Conservation (phyloP, 805 yeast species). For the Ascoidea tarda region DNA sequence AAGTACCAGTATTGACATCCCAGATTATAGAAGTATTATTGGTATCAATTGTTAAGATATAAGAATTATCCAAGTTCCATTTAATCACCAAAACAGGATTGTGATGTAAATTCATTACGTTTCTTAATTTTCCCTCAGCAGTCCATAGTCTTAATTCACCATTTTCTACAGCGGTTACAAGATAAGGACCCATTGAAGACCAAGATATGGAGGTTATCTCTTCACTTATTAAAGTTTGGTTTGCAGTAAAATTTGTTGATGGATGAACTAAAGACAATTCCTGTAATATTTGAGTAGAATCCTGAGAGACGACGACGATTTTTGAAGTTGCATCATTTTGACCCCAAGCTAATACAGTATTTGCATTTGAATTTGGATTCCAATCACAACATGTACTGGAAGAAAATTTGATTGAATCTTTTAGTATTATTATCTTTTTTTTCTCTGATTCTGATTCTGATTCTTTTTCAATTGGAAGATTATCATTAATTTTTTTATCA, state of each 20-base stretch:
- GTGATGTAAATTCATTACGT: conserved; percentile 36
- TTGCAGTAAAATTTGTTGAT: conserved; percentile 2
- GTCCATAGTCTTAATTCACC: conserved; percentile 80
- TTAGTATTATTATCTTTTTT: background rate
- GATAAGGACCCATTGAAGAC: conserved; percentile 49
- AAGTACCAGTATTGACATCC: conserved; percentile 44
- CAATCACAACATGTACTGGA: conserved; percentile 25
- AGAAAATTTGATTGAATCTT: background rate
- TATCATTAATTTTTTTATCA: too few relatives aligned
- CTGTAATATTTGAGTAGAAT: background rate
- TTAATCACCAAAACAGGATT: conserved; percentile 38
- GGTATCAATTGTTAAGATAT: conserved; percentile 45
- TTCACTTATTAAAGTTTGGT: conserved; percentile 1
- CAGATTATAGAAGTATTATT: conserved; percentile 44
- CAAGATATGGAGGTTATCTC: conserved; percentile 31
- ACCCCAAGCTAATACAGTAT: conserved; percentile 39
- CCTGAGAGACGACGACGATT: conserved; percentile 21
- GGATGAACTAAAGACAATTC: conserved; percentile 20
- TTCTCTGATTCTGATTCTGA: background rate
- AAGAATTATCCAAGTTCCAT: conserved; percentile 48
- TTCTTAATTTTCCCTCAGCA: conserved; percentile 48
- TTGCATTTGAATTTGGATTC: conserved; percentile 40
- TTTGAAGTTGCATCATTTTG: conserved; percentile 31
- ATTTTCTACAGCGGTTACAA: conserved; percentile 49
- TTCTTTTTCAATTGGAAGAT: background rate